A percentile compares a stretch with the other conserved stretches of the same genome.
Conservation (phyloP, 208 protist genomes). For the Trypanosoma conorhini region DNA sequence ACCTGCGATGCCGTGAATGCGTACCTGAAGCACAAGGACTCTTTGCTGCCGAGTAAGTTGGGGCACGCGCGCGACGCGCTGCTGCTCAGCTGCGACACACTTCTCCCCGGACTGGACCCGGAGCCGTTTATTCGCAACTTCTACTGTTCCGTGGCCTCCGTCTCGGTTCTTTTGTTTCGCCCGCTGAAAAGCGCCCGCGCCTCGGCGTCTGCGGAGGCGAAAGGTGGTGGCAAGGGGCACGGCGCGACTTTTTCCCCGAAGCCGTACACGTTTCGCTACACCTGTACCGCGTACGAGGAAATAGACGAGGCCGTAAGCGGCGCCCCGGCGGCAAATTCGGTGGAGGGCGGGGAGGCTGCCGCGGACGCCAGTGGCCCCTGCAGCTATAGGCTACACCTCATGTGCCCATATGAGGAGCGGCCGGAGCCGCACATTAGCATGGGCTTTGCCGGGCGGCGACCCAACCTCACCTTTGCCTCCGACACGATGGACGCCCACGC, state of each 20-base stretch:
- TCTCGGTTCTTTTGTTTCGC: conserved; percentile 67
- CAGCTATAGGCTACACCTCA: conserved; percentile 70
- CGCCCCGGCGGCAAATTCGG: neutral
- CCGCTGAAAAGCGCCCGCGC: conserved; percentile 19
- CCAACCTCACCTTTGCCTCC: conserved; percentile 63
- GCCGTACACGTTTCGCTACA: conserved; percentile 52
- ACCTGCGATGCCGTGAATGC: conserved; percentile 76
- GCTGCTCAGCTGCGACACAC: conserved; percentile 78
- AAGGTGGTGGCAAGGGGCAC: conserved; percentile 5
- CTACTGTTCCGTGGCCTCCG: conserved; percentile 72
- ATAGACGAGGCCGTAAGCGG: conserved; percentile 21
- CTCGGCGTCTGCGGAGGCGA: conserved; percentile 3
- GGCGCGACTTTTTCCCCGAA: conserved; percentile 26
- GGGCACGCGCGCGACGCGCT: conserved; percentile 59
- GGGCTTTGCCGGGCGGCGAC: conserved; percentile 63
- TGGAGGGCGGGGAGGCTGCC: conserved; percentile 1
- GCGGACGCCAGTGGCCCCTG: conserved; percentile 13
- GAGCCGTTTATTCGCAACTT: conserved; percentile 71
- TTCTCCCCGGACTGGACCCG: conserved; percentile 75
- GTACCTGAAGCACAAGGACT: conserved; percentile 74
- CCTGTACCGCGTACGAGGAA: conserved; percentile 72
- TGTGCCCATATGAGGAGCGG: conserved; percentile 53
- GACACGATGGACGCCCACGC: conserved; percentile 70
- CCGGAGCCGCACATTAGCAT: conserved; percentile 48
- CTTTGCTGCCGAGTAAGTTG: conserved; percentile 35